Evolutionary conservation across 73 alveolate species (phyloP).

Genomic region (Paramecium bursaria): DNA sequence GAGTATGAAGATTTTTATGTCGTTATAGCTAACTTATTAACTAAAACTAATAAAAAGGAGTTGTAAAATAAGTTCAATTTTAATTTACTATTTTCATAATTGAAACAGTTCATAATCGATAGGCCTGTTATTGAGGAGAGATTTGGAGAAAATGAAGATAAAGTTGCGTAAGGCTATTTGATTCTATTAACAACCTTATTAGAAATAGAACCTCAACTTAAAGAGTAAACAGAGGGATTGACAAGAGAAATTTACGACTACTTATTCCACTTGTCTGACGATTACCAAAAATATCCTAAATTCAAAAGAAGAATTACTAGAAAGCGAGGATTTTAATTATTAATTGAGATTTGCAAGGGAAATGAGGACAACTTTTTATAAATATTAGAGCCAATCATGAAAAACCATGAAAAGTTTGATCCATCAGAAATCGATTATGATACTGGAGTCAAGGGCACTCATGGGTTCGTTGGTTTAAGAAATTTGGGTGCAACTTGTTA

Average conservation of each 20-base stretch:
- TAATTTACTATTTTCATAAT: constrained; percentile 20
- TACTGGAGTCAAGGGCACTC: constrained; percentile 62
- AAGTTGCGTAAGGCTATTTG: constrained; percentile 10
- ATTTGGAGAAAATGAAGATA: constrained; percentile 53
- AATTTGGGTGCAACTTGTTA: constrained; percentile 92
- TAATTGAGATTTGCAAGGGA: background rate
- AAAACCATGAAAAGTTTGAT: constrained; percentile 20
- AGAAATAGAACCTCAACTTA: constrained; percentile 4
- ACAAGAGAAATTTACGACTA: background rate
- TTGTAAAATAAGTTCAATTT: too few relatives aligned
- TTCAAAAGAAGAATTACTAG: constrained; percentile 41
- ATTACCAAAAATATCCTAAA: constrained; percentile 30
- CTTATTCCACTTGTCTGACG: constrained; percentile 12
- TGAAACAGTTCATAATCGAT: background rate
- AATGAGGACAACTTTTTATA: background rate
- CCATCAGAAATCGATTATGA: constrained; percentile 34
- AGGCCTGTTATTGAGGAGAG: constrained; percentile 18
- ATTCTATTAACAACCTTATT: background rate
- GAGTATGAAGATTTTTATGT: constrained; percentile 36
- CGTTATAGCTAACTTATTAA: constrained; percentile 28
- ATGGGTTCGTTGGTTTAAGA: constrained; percentile 75
- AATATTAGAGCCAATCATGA: background rate
- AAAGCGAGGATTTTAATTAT: constrained; percentile 31
- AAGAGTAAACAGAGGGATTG: background rate
- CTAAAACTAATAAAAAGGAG: background rate